phyloP scores from a whole-genome alignment of 805 yeast species.

The Nakazawaea holstii region DNA sequence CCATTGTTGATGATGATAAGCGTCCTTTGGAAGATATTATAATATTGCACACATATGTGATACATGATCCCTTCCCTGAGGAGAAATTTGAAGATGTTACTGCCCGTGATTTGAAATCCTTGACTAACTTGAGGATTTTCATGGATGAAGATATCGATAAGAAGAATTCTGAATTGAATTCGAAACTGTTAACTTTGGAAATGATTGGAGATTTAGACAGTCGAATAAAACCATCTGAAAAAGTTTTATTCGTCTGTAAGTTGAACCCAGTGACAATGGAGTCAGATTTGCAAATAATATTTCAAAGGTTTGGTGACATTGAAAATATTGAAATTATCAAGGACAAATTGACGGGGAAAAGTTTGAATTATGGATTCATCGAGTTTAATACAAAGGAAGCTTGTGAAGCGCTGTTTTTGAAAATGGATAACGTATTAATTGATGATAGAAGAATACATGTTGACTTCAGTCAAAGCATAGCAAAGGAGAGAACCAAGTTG shows the following conservation, averaged over 20 bases:
- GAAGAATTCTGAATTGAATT: constrained; percentile 29
- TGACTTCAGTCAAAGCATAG: constrained; percentile 60
- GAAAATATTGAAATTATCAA: constrained; percentile 44
- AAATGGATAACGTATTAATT: constrained; percentile 56
- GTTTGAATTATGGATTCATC: constrained; percentile 59
- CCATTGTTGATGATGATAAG: constrained; percentile 30
- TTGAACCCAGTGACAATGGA: constrained; percentile 57
- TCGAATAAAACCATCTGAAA: constrained; percentile 54
- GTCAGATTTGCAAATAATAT: constrained; percentile 49
- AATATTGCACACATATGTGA: constrained; percentile 42
- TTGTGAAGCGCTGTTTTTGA: constrained; percentile 59
- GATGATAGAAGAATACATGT: constrained; percentile 63
- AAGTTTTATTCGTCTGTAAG: constrained; percentile 57
- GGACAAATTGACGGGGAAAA: constrained; percentile 41
- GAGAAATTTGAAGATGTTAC: constrained; percentile 14
- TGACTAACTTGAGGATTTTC: constrained; percentile 25
- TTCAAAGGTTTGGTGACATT: constrained; percentile 57
- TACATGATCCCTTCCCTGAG: constrained; percentile 51
- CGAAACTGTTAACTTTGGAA: constrained; percentile 59
- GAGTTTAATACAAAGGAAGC: constrained; percentile 42
- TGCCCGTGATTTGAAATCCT: constrained; percentile 17
- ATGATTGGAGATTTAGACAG: constrained; percentile 58
- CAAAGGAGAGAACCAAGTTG: constrained; percentile 5
- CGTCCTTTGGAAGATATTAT: constrained; percentile 46
- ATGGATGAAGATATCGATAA: constrained; percentile 20